A percentile compares a stretch with the other conserved stretches of the same genome.
phyloP scores from a whole-genome alignment of 306 rosid genomes.

The Castanea sativa region DNA sequence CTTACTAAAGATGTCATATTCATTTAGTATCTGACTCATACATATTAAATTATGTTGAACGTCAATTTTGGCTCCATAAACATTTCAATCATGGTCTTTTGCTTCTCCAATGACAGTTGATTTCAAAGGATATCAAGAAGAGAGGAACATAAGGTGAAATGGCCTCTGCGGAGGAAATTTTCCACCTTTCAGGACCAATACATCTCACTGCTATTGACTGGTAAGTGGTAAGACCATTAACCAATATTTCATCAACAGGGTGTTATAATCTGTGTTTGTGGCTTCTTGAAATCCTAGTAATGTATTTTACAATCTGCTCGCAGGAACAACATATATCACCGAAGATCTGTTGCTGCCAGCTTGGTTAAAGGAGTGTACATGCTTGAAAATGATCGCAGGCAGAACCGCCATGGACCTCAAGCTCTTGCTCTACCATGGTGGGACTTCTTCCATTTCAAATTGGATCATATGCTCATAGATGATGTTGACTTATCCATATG shows the following conservation, averaged over 20 bases:
- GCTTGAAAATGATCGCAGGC: conserved; percentile 13
- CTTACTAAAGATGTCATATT: no score
- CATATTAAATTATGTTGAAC: no score
- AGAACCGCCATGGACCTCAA: conserved; percentile 8
- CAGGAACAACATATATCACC: conserved; percentile 16
- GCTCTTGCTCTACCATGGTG: conserved; percentile 22
- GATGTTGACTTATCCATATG: conserved; percentile 5
- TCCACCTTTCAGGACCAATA: conserved; percentile 23
- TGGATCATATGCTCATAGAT: conserved; percentile 4
- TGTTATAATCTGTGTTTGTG: no score
- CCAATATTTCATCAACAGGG: no score
- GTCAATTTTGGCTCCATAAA: no score
- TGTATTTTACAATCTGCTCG: no score
- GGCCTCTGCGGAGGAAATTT: neutral
- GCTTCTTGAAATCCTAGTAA: no score
- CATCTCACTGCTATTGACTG: conserved; percentile 29
- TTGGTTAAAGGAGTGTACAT: conserved; percentile 19
- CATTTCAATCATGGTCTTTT: no score
- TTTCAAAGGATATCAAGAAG: neutral
- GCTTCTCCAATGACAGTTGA: neutral
- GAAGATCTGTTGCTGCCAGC: conserved; percentile 25
- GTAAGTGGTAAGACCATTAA: conserved; percentile 22
- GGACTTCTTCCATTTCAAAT: conserved; percentile 27
- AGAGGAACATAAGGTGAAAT: neutral
- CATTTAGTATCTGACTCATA: no score